Percentiles rank a stretch among this genome's conserved stretches.
These are phyloP conservation scores for Austroboletus novae-zelandiae DNA, from an alignment of 1,284 basidiomycete genomes.

Conservation along the genomic window DNA sequence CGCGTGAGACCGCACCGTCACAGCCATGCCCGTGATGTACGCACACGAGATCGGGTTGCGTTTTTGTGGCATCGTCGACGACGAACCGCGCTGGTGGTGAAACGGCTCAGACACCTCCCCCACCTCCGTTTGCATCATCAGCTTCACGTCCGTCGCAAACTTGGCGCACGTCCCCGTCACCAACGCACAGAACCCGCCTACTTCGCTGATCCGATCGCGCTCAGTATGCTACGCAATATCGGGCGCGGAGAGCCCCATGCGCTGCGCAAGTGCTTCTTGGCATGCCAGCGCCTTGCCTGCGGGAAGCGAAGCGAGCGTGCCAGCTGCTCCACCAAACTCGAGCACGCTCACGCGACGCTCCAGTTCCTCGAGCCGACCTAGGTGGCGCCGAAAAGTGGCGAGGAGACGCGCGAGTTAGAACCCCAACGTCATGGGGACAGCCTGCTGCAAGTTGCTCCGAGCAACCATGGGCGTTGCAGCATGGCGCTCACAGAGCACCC, in stretches of 20 bases:
- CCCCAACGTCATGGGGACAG: conserved; percentile 45
- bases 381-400: conserved; percentile 40
- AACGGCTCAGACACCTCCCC: conserved; percentile 43
- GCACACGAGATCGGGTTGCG: conserved; percentile 43
- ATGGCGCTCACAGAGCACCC: conserved; percentile 29
- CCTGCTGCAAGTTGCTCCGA: conserved; percentile 45
- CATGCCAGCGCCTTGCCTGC: conserved; percentile 37
- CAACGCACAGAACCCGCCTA: conserved; percentile 41
- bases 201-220: conserved; percentile 41
- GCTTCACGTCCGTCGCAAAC: conserved; percentile 42
- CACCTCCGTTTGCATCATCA: conserved; percentile 47
- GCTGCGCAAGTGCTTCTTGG: conserved; percentile 36
- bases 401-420: conserved; percentile 45
- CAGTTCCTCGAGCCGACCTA: conserved; percentile 36
- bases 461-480: conserved; percentile 42
- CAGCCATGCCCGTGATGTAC: conserved; percentile 41
- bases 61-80: conserved; percentile 48
- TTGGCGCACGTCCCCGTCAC: conserved; percentile 43
- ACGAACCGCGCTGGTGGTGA: conserved; percentile 40
- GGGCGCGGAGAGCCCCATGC: conserved; percentile 34
- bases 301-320: conserved; percentile 42
- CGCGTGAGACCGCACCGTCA: conserved; percentile 38
- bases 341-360: conserved; percentile 37
- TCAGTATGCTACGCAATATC: conserved; percentile 49
- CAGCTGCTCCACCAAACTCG: conserved; percentile 43